Base-by-base conservation (phyloP, 495 filamentous ascomycete genomes). In the Endocarpon pusillum region DNA sequence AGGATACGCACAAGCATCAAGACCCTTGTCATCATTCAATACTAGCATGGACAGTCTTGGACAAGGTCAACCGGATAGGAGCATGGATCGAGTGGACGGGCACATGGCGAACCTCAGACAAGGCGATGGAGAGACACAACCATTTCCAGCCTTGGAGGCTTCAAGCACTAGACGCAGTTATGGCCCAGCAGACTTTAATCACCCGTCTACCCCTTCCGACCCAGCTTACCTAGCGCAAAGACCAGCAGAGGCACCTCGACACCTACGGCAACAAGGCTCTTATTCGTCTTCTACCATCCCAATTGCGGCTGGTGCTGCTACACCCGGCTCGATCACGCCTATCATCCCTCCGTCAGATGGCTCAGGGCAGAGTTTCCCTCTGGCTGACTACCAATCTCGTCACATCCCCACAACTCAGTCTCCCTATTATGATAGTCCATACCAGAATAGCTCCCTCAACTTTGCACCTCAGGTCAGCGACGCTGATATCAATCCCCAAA, bases 11-110 rank as follows among this genome's bases (percentile, higher is more conserved):
- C 39, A 44, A 19, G 35, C 47, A n/a, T 35, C n/a, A 42, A 3
- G 3, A 21, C 18, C 18, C 36, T 15, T 32, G 20, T 19, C 35
- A 8, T 47, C 46, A 4, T 40, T 41, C n/a, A n/a, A n/a, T n/a
- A n/a, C n/a, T n/a, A n/a, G 77, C 7, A 65, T 69, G 23, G 81
- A 85, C 52, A 84, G 86, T 46, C 67, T 82, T 34, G 69, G 79
- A 29, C 69, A 75, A 18, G 53, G 61, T 26, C 79, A 80, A 9
- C 67, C 66, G 30, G 81, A 81, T 35, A 81, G 81, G 19, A 81
- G 81, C 18, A 78, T 86, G 49, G 67, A 77, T 12, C n/a, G n/a
- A n/a, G n/a, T n/a, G n/a, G n/a, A n/a, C n/a, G n/a, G n/a, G n/a
- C n/a, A n/a, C n/a, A n/a, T n/a, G n/a, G n/a, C n/a, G 19, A 71